A percentile compares a stretch with the other conserved stretches of the same genome.
Conservation (phyloP, 805 yeast species). For the Myxozyma monticola region DNA sequence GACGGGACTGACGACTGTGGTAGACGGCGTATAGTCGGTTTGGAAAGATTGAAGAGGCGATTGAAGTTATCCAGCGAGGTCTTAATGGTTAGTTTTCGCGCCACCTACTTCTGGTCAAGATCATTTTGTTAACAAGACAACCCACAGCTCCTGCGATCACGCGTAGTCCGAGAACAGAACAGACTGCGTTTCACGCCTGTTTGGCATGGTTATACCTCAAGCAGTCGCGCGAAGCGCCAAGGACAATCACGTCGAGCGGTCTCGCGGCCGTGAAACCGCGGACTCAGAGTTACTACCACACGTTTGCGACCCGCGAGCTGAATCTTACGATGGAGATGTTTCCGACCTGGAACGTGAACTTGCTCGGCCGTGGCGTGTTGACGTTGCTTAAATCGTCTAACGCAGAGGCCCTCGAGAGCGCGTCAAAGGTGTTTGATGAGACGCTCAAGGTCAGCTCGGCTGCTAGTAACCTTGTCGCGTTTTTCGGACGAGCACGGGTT, state of each 20-base stretch:
- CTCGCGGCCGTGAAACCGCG: conserved; percentile 11
- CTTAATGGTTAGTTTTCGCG: conserved; percentile 41
- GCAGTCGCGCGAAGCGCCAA: conserved; percentile 38
- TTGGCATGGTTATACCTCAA: conserved; percentile 65
- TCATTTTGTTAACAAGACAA: neutral
- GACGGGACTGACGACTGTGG: conserved; percentile 12
- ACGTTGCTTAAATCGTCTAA: conserved; percentile 43
- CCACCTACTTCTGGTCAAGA: neutral
- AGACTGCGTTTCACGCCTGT: conserved; percentile 57
- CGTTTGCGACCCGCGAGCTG: conserved; percentile 47
- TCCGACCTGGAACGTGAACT: conserved; percentile 49
- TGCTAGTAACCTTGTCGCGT: conserved; percentile 68
- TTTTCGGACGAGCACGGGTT: conserved; percentile 81
- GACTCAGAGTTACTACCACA: conserved; percentile 39
- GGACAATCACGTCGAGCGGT: conserved; percentile 2
- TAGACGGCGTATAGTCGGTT: conserved; percentile 67
- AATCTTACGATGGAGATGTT: conserved; percentile 51
- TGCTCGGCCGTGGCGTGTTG: conserved; percentile 65
- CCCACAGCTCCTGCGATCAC: conserved; percentile 13
- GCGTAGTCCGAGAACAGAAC: conserved; percentile 43
- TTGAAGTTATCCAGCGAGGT: conserved; percentile 63
- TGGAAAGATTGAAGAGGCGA: conserved; percentile 59
- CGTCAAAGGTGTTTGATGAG: conserved; percentile 66
- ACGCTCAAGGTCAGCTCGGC: conserved; percentile 50
- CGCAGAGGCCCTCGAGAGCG: conserved; percentile 65